Conservation (phyloP, 139 green algal genomes). For the Chlorella ohadii region DNA sequence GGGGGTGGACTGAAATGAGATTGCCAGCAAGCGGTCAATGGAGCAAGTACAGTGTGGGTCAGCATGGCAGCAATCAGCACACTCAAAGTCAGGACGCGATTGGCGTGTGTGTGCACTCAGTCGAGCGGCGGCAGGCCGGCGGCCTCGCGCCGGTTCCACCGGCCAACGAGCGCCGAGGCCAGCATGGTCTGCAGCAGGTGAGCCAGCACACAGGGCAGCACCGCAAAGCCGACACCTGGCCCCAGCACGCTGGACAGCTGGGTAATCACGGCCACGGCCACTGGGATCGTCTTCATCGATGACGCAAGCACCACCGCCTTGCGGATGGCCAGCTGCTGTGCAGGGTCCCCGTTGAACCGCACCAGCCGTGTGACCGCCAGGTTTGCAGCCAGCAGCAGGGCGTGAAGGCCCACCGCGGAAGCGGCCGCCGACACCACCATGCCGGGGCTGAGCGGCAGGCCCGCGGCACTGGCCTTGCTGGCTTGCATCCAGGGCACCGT, state of each 20-base stretch:
- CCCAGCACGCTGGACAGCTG: conserved; percentile 43
- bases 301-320: conserved; percentile 58
- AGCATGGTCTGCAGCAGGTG: conserved; percentile 69
- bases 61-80: no score
- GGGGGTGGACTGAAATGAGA: no score
- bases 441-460: conserved; percentile 28
- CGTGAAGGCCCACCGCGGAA: conserved; percentile 54
- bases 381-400: conserved; percentile 61
- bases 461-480: conserved; percentile 43
- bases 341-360: conserved; percentile 8
- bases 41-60: no score
- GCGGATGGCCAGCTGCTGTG: conserved; percentile 38
- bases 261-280: conserved; percentile 68
- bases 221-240: conserved; percentile 49
- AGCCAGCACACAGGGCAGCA: conserved; percentile 58
- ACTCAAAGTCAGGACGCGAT: no score
- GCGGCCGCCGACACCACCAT: conserved; percentile 38
- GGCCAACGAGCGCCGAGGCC: conserved; percentile 60
- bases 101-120: background rate
- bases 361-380: conserved; percentile 1
- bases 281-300: conserved; percentile 71
- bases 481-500: conserved; percentile 86
- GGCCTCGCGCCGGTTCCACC: conserved; percentile 47
- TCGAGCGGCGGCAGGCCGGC: background rate
- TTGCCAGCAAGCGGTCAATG: no score